Evolutionary conservation across 768 basidiomycete species (phyloP), one percentile per base, ranked within the genome.

Genomic region (Pisolithus sp.): DNA sequence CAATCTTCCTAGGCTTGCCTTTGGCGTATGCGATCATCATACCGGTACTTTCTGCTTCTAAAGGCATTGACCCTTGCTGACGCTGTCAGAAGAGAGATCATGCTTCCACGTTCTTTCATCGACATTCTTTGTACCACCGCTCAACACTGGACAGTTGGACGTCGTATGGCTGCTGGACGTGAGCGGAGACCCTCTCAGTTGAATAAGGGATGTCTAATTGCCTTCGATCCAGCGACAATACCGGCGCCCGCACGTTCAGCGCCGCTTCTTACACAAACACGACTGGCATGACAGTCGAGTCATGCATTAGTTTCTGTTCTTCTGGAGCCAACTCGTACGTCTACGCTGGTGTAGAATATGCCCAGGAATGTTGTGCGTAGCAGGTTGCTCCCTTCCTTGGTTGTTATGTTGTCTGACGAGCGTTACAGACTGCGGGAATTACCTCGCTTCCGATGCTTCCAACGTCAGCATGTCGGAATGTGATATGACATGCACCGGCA

Each of bases 341-440:
- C 52, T 87, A 78, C 57, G 85, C 87, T 17, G 89, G 89, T 13
- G 74, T 81, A 17, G 87, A 89, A 66, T 89, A 75, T 55, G 77
- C 73, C 20, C 71, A 76, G 53, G 78, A 85, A 65, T 85, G 82
- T 68, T 84, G 83, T 83, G 64, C 53, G 77, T 60, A 42, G 5
- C n/a, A 46, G 23, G 37, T 51, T 47, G 46, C n/a, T 7, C 24
- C 34, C 2, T 1, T n/a, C n/a, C n/a, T n/a, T n/a, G n/a, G n/a
- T n/a, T 45, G 24, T 26, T 17, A n/a, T 12, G 26, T n/a, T 1
- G 47, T n/a, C 37, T 57, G 5, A 61, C 31, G 20, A 13, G 17
- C 10, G 10, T 23, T 41, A 42, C 53, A 88, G 86, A 84, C 62
- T 89, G 86, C 58, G 85, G 79, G 46, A 78, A 86, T 58, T 59